Evolutionary conservation across 352 stramenopile species (phyloP), one percentile per base, ranked within the genome.

Genomic region (Pythium rhizo-oryzae): DNA sequence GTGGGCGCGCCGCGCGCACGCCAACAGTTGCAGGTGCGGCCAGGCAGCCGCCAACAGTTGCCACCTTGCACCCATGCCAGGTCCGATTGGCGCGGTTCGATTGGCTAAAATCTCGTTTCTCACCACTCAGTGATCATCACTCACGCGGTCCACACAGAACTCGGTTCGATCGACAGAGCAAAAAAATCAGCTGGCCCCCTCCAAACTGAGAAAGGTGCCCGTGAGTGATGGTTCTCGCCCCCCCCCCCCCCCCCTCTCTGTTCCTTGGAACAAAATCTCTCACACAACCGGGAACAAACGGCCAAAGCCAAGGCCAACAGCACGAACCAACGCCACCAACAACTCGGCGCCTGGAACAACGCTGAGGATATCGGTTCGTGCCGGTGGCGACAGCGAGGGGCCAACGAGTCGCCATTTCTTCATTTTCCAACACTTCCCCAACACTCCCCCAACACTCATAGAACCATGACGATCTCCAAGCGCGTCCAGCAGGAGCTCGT

Each of bases 391-490:
- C 12, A 19, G 39, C 11, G 39, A 19, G 39, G 16, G 12, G 16
- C 12, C 12, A 13, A 46, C 39, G 39, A 46, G 11, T 19, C 39
- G 19, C 47, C 55, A 61, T 61, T 61, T 61, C 23, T 61, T 35
- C 23, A 61, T 61, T 61, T 35, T 16, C 21, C 39, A 52, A n/a
- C n/a, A n/a, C n/a, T n/a, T n/a, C n/a, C n/a, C n/a, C n/a, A n/a
- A n/a, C 41, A 58, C 16, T 43, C 15, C 13, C 37, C 37, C 2
- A 37, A 0, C 16, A 59, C 16, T 28, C 30, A 59, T 11, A 19
- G 28, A 30, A 59, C 44, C 35, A 77, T 77, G 71, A 77, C 71
- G 18, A 77, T 77, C 62, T 71, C 71, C 30, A 74, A 65, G 41
- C 71, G 71, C 19, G 71, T 77, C 21, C 70, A 77, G 44, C 62